Percentiles rank a stretch among this genome's conserved stretches.
Evolutionary conservation across 1,284 basidiomycete genomes (phyloP).

Genomic region (Testicularia cyperi): DNA sequence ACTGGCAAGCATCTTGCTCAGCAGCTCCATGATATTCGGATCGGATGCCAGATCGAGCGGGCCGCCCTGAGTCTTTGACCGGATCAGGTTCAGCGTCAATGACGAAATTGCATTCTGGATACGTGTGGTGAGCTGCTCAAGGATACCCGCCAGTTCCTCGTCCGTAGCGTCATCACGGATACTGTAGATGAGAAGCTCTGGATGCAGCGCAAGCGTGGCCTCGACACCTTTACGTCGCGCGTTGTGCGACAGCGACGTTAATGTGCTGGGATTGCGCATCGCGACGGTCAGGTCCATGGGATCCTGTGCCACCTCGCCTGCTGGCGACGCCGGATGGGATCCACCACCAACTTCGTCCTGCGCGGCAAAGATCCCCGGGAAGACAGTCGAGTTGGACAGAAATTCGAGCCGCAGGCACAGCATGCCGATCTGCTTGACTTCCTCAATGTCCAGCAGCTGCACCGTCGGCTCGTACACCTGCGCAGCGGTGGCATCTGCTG

Average conservation of each 20-base stretch:
- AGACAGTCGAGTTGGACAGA: slow-evolving; percentile 69
- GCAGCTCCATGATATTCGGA: slow-evolving; percentile 17
- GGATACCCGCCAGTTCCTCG: slow-evolving; percentile 49
- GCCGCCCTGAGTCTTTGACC: too few species aligned
- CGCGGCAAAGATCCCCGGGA: slow-evolving; percentile 57
- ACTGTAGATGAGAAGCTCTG: slow-evolving; percentile 51
- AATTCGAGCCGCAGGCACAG: slow-evolving; percentile 82
- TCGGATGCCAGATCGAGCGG: slow-evolving; percentile 3
- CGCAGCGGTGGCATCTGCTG: slow-evolving; percentile 44
- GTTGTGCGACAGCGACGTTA: slow-evolving; percentile 16
- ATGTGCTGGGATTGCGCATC: neutral
- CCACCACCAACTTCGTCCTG: slow-evolving; percentile 20
- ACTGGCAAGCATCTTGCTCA: slow-evolving; percentile 10
- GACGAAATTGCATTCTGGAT: slow-evolving; percentile 47
- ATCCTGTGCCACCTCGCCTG: slow-evolving; percentile 11
- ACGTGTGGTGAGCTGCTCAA: slow-evolving; percentile 54
- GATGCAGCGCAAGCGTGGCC: slow-evolving; percentile 34
- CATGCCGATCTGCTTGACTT: slow-evolving; percentile 75
- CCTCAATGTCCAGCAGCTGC: slow-evolving; percentile 71
- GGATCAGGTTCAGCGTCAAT: slow-evolving; percentile 26
- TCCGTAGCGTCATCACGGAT: slow-evolving; percentile 58
- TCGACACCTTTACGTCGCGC: slow-evolving; percentile 48
- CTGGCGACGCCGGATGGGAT: slow-evolving; percentile 26
- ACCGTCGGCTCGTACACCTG: slow-evolving; percentile 61
- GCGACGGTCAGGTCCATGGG: slow-evolving; percentile 5